Base-by-base conservation (phyloP, 768 basidiomycete species). In the Cyclocybe aegerita region DNA sequence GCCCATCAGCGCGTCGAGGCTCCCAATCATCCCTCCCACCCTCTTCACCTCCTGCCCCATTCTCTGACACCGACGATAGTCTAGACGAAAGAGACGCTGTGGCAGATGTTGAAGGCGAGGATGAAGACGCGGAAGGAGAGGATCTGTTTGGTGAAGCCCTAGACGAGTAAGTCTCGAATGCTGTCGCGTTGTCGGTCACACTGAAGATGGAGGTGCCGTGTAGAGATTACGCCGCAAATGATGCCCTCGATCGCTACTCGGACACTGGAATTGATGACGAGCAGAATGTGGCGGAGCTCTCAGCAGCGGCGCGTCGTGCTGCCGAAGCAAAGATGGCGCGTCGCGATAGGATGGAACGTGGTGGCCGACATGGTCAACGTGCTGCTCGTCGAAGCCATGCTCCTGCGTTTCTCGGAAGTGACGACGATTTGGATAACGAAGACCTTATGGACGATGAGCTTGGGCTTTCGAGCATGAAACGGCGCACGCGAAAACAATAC, bases 321-420 rank as follows among this genome's bases (percentile, higher is more conserved):
- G 97, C 92, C 30, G 97, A 99, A 68, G 74, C 77, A 23, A 82
- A 81, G 59, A 96, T 98, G 95, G 83, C 82, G 33, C 81, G 88
- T 55, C 85, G 97, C 36, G 96, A 98, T 76, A 82, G 89, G 9
- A 66, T 79, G 14, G 86, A 85, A 56, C 79, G 81, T 7, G 73
- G 78, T 11, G 88, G 90, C 36, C 77, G 79, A 48, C 78, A 79
- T 16, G 90, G 88, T 16, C 73, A 75, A 43, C 83, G 93, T 52
- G 93, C 92, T 33, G 83, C 88, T 17, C 77, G 84, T 45, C 78
- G 95, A 46, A 85, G 80, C 58, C 85, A 90, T 45, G 90, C 88
- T 47, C 97, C 93, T 9, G 86, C 85, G 7, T 98, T 98, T 66
- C 66, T 99, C 45, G 86, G 88, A 43, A 89, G 82, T 50, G 90